Conservation (phyloP, 1,284 basidiomycete genomes). For the Pseudozyma tsukubaensis region DNA sequence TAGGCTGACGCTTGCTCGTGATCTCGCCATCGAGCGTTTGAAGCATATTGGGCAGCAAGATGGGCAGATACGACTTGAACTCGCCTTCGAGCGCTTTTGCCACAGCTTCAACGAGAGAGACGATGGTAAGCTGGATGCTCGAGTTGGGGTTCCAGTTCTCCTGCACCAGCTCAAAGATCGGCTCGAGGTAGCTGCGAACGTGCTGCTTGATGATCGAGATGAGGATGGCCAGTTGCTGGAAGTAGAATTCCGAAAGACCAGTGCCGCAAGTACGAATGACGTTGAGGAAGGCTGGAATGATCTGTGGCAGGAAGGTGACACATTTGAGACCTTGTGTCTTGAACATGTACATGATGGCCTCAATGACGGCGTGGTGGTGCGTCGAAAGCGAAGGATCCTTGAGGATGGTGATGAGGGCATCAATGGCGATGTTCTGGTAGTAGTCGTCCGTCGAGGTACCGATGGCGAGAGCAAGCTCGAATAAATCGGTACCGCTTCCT, state of each 20-base stretch:
- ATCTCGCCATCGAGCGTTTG: conserved; percentile 75
- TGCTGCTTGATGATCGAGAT: conserved; percentile 98
- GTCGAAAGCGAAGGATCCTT: conserved; percentile 72
- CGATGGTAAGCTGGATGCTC: conserved; percentile 88
- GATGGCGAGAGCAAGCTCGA: conserved; percentile 72
- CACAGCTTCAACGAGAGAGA: conserved; percentile 92
- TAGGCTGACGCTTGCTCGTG: conserved; percentile 72
- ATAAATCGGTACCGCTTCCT: conserved; percentile 73
- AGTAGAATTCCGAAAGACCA: conserved; percentile 90
- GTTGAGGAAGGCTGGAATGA: conserved; percentile 92
- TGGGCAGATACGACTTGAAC: conserved; percentile 96
- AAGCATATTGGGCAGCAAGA: conserved; percentile 88
- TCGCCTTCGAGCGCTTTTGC: conserved; percentile 95
- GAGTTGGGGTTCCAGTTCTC: conserved; percentile 72
- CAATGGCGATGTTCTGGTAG: conserved; percentile 96
- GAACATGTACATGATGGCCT: conserved; percentile 99
- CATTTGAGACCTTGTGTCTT: conserved; percentile 97
- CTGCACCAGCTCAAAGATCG: conserved; percentile 67
- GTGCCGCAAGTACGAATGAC: conserved; percentile 83
- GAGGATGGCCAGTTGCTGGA: conserved; percentile 95
- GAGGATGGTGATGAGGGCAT: conserved; percentile 85
- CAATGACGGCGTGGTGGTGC: conserved; percentile 86
- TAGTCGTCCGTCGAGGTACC: conserved; percentile 80
- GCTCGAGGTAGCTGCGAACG: conserved; percentile 78
- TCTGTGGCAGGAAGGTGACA: conserved; percentile 93